phyloP scores from a whole-genome alignment of 148 eudicot genomes.

The Cornus suecica region DNA sequence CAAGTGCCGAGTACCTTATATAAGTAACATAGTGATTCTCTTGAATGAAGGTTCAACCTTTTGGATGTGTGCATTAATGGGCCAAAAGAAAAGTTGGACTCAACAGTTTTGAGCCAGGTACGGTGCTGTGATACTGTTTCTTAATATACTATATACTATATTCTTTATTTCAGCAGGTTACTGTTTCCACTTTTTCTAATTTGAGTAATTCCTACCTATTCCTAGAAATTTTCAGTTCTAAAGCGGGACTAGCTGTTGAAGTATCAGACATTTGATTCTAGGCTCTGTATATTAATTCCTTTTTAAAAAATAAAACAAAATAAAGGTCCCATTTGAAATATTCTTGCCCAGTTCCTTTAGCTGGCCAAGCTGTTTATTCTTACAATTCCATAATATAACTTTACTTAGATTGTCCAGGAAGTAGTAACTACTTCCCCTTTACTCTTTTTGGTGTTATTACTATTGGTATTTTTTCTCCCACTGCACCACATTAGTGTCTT shows the following conservation, averaged over 20 bases:
- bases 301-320: no score
- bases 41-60: constrained; percentile 69
- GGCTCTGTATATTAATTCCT: neutral
- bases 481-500: neutral
- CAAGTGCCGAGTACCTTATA: neutral
- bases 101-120: constrained; percentile 92
- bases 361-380: neutral
- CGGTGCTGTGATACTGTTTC: neutral
- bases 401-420: neutral
- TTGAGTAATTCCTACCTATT: neutral
- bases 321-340: neutral
- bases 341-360: neutral
- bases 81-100: constrained; percentile 92
- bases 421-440: neutral
- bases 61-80: constrained; percentile 83
- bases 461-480: neutral
- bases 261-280: constrained; percentile 4
- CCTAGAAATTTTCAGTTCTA: neutral
- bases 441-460: no score
- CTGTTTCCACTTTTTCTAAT: neutral
- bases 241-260: neutral
- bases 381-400: neutral
- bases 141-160: neutral
- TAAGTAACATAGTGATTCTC: neutral
- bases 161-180: neutral